Evolutionary conservation across 108 stramenopile genomes (phyloP).

Genomic region (Poteriospumella lacustris): DNA sequence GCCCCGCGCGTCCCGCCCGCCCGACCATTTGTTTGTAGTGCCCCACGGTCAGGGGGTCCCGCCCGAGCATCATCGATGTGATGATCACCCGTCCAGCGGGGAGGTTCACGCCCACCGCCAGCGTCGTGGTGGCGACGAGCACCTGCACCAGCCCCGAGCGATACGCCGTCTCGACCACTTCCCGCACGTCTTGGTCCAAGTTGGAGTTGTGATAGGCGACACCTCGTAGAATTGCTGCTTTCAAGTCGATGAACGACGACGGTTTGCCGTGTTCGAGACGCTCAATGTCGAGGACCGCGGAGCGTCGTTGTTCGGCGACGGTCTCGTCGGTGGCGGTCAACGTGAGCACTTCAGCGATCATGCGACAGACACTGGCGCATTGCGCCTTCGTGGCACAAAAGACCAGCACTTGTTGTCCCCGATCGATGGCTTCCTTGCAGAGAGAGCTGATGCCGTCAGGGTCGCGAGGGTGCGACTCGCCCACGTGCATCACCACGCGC

Average conservation of each 20-base stretch:
- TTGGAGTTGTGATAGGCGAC: constrained; percentile 51
- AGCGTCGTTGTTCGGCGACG: background rate
- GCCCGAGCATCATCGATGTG: constrained; percentile 11
- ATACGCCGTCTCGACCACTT: constrained; percentile 40
- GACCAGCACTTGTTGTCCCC: constrained; percentile 15
- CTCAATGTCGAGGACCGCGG: too few species aligned
- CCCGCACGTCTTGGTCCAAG: constrained; percentile 37
- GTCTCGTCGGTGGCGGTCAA: background rate
- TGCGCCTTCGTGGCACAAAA: constrained; percentile 10
- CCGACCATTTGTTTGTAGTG: constrained; percentile 47
- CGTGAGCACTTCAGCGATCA: background rate
- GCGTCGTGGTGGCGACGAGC: constrained; percentile 49
- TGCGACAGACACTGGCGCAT: background rate
- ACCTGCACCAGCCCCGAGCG: constrained; percentile 34
- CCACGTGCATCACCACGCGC: constrained; percentile 1
- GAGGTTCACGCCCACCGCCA: constrained; percentile 54
- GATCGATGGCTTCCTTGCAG: background rate
- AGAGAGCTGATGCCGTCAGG: background rate
- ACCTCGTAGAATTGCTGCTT: constrained; percentile 21
- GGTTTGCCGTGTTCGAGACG: too few species aligned
- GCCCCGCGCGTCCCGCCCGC: constrained; percentile 42
- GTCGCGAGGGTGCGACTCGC: too few species aligned
- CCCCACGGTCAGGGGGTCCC: background rate
- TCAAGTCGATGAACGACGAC: background rate
- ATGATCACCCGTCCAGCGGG: constrained; percentile 48